phyloP scores from a whole-genome alignment of 2,329 filamentous ascomycete species.

The Xylariaceae sp. region DNA sequence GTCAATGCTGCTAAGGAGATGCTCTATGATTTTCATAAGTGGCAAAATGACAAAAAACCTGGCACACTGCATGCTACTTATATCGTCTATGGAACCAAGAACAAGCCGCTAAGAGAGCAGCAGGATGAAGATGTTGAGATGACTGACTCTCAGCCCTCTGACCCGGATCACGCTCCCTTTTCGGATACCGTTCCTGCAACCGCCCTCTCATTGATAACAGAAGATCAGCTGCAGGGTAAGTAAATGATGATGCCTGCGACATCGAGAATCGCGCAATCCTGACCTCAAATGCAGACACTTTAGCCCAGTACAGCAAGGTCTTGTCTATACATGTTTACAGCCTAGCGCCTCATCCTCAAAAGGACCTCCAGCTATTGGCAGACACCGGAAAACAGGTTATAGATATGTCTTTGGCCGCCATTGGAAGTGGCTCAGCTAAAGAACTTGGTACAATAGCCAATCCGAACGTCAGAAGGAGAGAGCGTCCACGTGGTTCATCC shows the following conservation, averaged over 20 bases:
- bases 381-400: slow-evolving; percentile 64
- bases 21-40: slow-evolving; percentile 78
- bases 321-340: slow-evolving; percentile 85
- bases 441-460: slow-evolving; percentile 75
- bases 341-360: slow-evolving; percentile 65
- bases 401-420: slow-evolving; percentile 52
- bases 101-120: slow-evolving; percentile 33
- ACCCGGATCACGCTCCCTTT: slow-evolving; percentile 32
- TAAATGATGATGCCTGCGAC: neutral
- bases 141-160: slow-evolving; percentile 58
- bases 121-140: slow-evolving; percentile 66
- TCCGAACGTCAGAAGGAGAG: slow-evolving; percentile 54
- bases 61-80: slow-evolving; percentile 89
- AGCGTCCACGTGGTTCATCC: slow-evolving; percentile 35
- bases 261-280: neutral
- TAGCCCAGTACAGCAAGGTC: slow-evolving; percentile 67
- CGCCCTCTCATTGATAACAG: slow-evolving; percentile 63
- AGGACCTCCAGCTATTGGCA: slow-evolving; percentile 67
- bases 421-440: slow-evolving; percentile 54
- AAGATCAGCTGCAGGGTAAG: slow-evolving; percentile 68
- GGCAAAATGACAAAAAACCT: slow-evolving; percentile 70
- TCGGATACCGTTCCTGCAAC: slow-evolving; percentile 51
- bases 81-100: slow-evolving; percentile 69
- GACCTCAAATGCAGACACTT: slow-evolving; percentile 49
- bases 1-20: slow-evolving; percentile 91